Evolutionary conservation across 2,329 filamentous ascomycete genomes (phyloP), one percentile per base, ranked within the genome.

Genomic region (Cadophora malorum): DNA sequence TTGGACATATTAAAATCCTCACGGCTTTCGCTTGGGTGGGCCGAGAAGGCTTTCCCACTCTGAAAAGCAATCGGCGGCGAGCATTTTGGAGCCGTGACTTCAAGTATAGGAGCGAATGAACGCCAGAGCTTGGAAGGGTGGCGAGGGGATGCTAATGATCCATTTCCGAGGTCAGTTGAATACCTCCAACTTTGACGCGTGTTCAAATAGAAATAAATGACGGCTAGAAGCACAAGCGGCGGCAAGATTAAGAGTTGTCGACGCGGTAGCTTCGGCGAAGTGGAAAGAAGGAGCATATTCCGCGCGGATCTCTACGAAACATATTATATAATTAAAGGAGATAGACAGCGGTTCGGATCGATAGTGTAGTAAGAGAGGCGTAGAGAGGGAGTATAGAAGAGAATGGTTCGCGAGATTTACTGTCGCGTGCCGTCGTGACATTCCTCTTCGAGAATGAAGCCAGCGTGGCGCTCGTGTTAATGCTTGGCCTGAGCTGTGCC

Each of bases 251-350:
- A 52, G 21, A 52, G 49, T 21, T 12, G 21, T 12, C 49, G 49
- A 52, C 49, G 49, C 21, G 49, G 49, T 52, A 52, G 21, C 49
- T 52, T 52, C 49, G 49, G 21, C 9, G 49, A 52, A 52, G 49
- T 25, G 21, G 21, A 52, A 25, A 52, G 21, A 8, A 52, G 49
- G 49, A 8, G 49, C 49, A 52, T 52, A 21, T 25, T 52, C 21
- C 25, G 8, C 49, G 25, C 25, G 49, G 49, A 25, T 52, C 49
- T 14, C 49, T 52, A n/a, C 49, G 49, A 28, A 25, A 14, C 49
- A 25, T 52, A 21, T 3, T 52, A 25, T 25, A 8, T 25, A 23
- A 38, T 14, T 28, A 28, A 28, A 4, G 21, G 25, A 25, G 21
- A 12, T 25, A 12, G 21, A 14, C 21, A 5, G 49, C 41, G 14